Base-by-base conservation (phyloP, 1,284 basidiomycete species). In the Ceratobasidium sp. region DNA sequence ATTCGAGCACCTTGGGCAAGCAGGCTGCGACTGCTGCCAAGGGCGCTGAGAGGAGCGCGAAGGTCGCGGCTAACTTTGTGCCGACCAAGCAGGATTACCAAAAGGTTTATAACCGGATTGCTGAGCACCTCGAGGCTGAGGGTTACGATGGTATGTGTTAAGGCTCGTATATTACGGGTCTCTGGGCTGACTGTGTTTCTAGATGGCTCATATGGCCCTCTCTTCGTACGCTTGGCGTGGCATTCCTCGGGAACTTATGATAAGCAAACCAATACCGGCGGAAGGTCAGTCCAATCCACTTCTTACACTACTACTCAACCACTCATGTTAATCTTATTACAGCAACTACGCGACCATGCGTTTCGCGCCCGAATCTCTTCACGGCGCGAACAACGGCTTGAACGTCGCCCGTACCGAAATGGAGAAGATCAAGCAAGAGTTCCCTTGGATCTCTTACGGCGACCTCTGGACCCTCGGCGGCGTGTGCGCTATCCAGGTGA, bases 291-390 rank as follows among this genome's bases (percentile, higher is more conserved):
- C 38, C 58, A 61, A 61, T 47, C 72, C 35, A 32, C 64, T 47
- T 47, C 46, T 4, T 52, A 1, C 21, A 52, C 43, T 73, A 69
- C 75, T 52, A 16, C 30, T 9, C 57, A 50, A n/a, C n/a, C 32
- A 55, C 35, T 38, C 50, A 44, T 62, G 46, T 47, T 47, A 50
- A 35, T 43, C 23, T 23, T 49, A 49, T 35, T 35, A 52, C 72
- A 93, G 92, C 85, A 96, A 97, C 86, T 95, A 94, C 77, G 95
- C 96, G 14, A 96, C 95, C 38, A 97, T 98, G 95, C 92, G 95
- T 75, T 98, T 96, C 83, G 87, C 90, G 77, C 90, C 92, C 44
- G 96, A 98, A 81, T 82, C 94, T 13, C 82, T 87, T 46, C 95
- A 98, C 81, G 90, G 87, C 55, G 96, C 95, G 71, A 98, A 98